Percentiles rank a stretch among this genome's conserved stretches.
These are phyloP conservation scores for Nosema granulosis DNA, from an alignment of 371 early-diverging fungal genomes.

Conservation along the genomic window DNA sequence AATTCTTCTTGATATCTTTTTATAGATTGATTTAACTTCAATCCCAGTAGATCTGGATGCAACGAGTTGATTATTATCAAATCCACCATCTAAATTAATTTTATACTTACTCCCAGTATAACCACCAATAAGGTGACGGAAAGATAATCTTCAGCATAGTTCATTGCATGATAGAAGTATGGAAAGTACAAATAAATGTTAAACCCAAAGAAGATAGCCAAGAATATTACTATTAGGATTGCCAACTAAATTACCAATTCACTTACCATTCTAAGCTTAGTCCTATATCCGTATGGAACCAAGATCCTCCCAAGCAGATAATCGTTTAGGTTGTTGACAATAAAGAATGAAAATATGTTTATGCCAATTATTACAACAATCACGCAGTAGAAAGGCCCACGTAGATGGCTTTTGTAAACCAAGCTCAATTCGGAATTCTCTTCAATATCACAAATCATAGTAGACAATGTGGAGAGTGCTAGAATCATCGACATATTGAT, in stretches of 20 bases:
- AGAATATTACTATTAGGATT: constrained; percentile 9
- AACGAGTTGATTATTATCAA: constrained; percentile 22
- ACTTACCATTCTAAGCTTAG: constrained; percentile 26
- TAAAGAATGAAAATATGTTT: constrained; percentile 25
- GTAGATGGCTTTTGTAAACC: no score
- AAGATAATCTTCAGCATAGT: not conserved
- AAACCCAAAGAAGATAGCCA: not conserved
- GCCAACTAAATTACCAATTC: no score
- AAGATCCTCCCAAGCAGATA: constrained; percentile 8
- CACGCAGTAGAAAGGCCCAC: not conserved
- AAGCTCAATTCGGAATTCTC: no score
- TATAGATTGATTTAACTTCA: constrained; percentile 1
- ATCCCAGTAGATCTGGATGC: constrained; percentile 42
- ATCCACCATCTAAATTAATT: constrained; percentile 25
- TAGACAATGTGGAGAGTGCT: no score
- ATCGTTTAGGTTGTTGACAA: constrained; percentile 35
- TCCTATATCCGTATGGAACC: constrained; percentile 15
- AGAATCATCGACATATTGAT: no score
- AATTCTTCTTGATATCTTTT: constrained; percentile 1
- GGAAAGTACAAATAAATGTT: constrained; percentile 2
- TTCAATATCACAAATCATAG: no score
- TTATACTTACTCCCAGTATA: constrained; percentile 19
- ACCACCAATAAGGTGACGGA: not conserved
- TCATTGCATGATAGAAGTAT: not conserved
- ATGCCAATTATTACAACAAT: constrained; percentile 26